Evolutionary conservation across 805 yeast species (phyloP), one percentile per base, ranked within the genome.

Genomic region (Candida vaughaniae): DNA sequence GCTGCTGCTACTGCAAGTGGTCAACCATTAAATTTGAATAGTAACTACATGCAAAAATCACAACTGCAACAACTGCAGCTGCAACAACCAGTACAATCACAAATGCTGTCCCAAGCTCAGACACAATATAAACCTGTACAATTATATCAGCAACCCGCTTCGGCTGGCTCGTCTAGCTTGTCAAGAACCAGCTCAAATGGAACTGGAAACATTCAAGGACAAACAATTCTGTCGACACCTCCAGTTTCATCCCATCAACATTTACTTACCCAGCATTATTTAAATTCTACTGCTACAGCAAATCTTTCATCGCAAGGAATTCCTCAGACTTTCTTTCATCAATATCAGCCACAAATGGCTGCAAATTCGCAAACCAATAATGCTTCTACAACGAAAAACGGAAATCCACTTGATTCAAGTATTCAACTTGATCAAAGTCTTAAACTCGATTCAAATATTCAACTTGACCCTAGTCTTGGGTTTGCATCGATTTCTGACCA

Each of bases 1-100:
- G 73, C 73, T 0, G 71, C 73, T 3, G 73, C 73, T 8, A 68
- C 73, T 8, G 73, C 73, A 5, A 62, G 70, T 37, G 73, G 73
- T 5, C 73, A 68, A 43, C 69, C 73, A 3, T 58, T 67, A 51
- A 67, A 59, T 39, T 48, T 65, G 43, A 58, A 47, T 47, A 56
- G 51, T 39, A 20, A 28, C 18, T 29, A 27, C 23, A 29, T 26
- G 28, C 16, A 22, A 26, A 25, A 29, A 28, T 29, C 34, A 27
- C 39, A 29, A 32, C 19, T 20, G 17, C 38, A 19, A 20, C 30
- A 29, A 22, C 31, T 17, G 22, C 38, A 26, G 29, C 33, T 16
- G 19, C 36, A 19, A 29, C 26, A 22, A 28, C 6, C 6, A 6
- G 10, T 10, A 20, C 6, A 6, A 20, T 7, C 9, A 7, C 6